Evolutionary conservation across 2,329 filamentous ascomycete species (phyloP), one percentile per base, ranked within the genome.

Genomic region (Trichophyton schoenleinii): DNA sequence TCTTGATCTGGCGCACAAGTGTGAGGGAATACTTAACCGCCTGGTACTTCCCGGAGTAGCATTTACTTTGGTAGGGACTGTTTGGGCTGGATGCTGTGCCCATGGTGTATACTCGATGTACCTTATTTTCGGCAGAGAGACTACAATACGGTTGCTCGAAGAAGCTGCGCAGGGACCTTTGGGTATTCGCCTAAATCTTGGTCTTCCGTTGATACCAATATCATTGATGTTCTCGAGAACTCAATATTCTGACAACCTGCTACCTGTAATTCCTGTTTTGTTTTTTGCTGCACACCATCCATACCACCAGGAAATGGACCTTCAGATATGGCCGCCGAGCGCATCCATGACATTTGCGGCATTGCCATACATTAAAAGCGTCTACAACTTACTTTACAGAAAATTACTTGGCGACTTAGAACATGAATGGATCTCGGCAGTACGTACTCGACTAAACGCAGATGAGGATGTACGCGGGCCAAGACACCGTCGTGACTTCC

Each of bases 221-320:
- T 79, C 83, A 1, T 77, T 91, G 7, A 78, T 90, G 9, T 78
- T 87, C n/a, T 86, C 86, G 20, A 79, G 87, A 38, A 84, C 86
- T 28, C 79, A 77, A 1, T 77, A 86, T 57, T 81, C 83, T 34
- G 86, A 89, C 66, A 80, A 81, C 2, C 74, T 86, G 6, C 75
- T 87, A 5, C 84, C 85, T 1, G 80, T 83, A 20, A 76, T 87
- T 18, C 85, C 85, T 0, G 78, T 87, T 61, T 70, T 80, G 44
- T 79, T 80, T 62, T 78, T 81, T 64, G 77, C 77, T 36, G 76
- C 77, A 6, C 76, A 79, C 61, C 74, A 71, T 53, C 74, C 77
- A 1, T 67, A 68, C 18, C 63, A 68, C 0, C 72, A 72, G 18
- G 73, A 76, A 34, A 70, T 81, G 3, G 79, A 85, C 63, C 72